Evolutionary conservation across 2,329 filamentous ascomycete genomes (phyloP), one percentile per base, ranked within the genome.

Genomic region (Xylariaceae sp.): DNA sequence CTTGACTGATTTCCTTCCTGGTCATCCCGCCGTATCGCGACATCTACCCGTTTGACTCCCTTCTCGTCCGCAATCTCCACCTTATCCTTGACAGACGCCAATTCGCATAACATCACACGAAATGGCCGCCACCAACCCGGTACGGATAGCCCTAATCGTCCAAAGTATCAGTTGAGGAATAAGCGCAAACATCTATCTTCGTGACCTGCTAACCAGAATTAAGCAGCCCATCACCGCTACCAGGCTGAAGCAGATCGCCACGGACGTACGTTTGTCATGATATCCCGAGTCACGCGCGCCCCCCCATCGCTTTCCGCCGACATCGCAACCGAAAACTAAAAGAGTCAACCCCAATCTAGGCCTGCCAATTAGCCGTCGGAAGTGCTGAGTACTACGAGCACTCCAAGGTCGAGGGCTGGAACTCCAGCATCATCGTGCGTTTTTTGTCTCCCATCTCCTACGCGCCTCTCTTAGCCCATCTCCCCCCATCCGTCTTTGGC

Each of bases 361-460:
- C 90, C 64, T 96, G 91, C 79, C 84, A 88, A 68, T 80, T 79
- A 63, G 87, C 89, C 56, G 82, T 97, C 65, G 83, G 84, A 59
- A 80, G 74, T 60, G 84, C 85, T 57, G 84, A 89, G 59, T 85
- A 81, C 74, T 99, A 99, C 76, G 88, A 95, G 62, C 94, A 97
- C 73, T 74, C 84, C 53, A 86, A 87, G 70, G 95, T 92, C 37
- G 84, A 87, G 69, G 76, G 84, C 64, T 97, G 92, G 92, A 97
- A 97, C 77, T 87, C 87, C 35, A 78, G 80, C 62, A 97, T 99
- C 72, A 96, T 97, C 72, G 91, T 95, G 81, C 66, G 83, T 76
- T 58, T 35, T 27, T 27, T 46, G 29, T 42, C n/a, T 43, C 34
- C n/a, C 37, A 32, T 8, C 27, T 8, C 26, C 19, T 6, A 26